phyloP scores from a whole-genome alignment of 805 yeast species.

The Pichia cabralensis region DNA sequence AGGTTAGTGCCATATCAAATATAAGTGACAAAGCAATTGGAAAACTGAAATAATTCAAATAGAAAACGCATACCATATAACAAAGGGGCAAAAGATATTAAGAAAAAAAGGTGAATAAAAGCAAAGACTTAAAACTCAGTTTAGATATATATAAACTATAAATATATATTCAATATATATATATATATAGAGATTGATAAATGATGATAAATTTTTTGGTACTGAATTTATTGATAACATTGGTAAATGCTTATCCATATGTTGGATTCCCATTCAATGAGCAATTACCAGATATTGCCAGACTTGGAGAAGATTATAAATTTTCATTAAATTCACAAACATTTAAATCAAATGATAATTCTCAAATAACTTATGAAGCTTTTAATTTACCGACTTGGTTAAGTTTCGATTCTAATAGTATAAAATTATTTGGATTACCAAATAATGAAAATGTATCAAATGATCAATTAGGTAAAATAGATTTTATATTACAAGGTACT shows the following conservation, averaged over 20 bases:
- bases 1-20: too few species aligned
- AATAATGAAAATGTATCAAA: slow-evolving; percentile 11
- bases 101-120: too few species aligned
- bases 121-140: too few species aligned
- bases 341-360: slow-evolving; percentile 36
- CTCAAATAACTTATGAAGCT: slow-evolving; percentile 43
- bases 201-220: too few species aligned
- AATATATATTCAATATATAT: too few species aligned
- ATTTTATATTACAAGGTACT: slow-evolving; percentile 51
- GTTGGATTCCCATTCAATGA: slow-evolving; percentile 69
- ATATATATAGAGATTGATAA: too few species aligned
- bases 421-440: slow-evolving; percentile 67
- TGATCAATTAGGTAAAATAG: slow-evolving; percentile 37
- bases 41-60: too few species aligned
- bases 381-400: slow-evolving; percentile 70
- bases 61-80: too few species aligned
- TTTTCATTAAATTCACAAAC: slow-evolving; percentile 69
- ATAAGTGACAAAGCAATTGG: too few species aligned
- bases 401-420: slow-evolving; percentile 48
- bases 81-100: too few species aligned
- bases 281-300: slow-evolving; percentile 84
- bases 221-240: too few species aligned
- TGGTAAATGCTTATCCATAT: slow-evolving; percentile 36
- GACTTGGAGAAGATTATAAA: slow-evolving; percentile 48
- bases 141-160: too few species aligned